A percentile compares a stretch with the other conserved stretches of the same genome.
Conservation (phyloP, 441 rosid species). For the Pelargonium hybrid region DNA sequence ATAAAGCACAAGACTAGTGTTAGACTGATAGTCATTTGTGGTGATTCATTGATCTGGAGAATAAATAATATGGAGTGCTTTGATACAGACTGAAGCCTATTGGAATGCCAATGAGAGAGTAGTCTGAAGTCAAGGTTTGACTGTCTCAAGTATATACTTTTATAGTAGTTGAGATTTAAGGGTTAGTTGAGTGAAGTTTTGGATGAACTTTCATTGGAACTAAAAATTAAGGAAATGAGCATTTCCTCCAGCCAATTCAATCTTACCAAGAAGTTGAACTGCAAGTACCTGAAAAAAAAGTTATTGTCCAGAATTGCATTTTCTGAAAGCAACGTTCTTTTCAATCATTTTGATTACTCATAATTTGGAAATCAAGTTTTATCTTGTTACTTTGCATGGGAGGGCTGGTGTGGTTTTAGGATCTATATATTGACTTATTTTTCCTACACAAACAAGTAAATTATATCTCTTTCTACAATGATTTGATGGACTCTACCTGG, state of each 20-base stretch:
- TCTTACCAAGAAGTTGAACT: not conserved
- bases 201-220: not conserved
- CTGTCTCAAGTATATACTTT: not conserved
- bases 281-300: not conserved
- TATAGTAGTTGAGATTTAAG: not conserved
- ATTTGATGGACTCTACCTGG: slow-evolving; percentile 15
- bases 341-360: not conserved
- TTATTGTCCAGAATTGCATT: not conserved
- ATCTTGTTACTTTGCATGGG: not conserved
- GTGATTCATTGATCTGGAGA: not conserved
- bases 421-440: not conserved
- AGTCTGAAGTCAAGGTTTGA: not conserved
- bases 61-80: not conserved
- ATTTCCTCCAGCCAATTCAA: not conserved
- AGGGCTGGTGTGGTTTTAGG: not conserved
- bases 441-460: not conserved
- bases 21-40: not conserved
- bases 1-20: not conserved
- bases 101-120: not conserved
- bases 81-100: not conserved
- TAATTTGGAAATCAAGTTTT: not conserved
- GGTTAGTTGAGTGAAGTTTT: not conserved
- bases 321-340: not conserved
- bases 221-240: too few relatives aligned
- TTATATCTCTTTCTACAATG: slow-evolving; percentile 1